Evolutionary conservation across 2,329 filamentous ascomycete species (phyloP), one percentile per base, ranked within the genome.

Genomic region (Tolypocladium sp.): DNA sequence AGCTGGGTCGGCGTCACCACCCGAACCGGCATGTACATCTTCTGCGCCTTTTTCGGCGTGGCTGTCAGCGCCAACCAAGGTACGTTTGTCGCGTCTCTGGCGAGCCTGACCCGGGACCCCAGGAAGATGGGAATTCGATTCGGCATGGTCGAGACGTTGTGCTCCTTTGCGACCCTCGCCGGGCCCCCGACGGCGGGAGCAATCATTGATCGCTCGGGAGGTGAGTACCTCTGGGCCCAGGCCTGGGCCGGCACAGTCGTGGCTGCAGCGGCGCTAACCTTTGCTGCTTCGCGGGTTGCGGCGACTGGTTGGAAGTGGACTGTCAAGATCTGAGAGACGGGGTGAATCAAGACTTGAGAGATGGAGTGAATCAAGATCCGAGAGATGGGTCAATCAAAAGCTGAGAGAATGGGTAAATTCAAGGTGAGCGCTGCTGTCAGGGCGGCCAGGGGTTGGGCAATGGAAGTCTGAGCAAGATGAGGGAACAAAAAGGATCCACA

Each of bases 1-100:
- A 74, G 71, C 57, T 88, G 86, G 85, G 77, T 78, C 2, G 78
- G 75, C 0, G 81, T 87, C 2, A 65, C 61, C n/a, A 69, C 66
- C 13, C 64, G 64, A 3, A 60, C 67, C 3, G 73, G 71, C 60
- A 77, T 78, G 72, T 79, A 78, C 62, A 64, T 69, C 42, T 81
- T 79, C 65, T 72, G 72, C 42, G 71, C 73, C 38, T 69, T 77
- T 53, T 78, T 77, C 57, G 79, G 79, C 10, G 59, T 80, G n/a
- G 67, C 70, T 56, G 74, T 74, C 57, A 76, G 77, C 40, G 72
- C 73, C 4, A 73, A 73, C 12, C 75, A 78, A 64, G 76, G 74
- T 5, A 69, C 73, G n/a, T 78, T 75, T 56, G 68, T 73, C 15
- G 70, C 72, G 6, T 70, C 74, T 10, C 65, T 79, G 44, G 75